These are phyloP conservation scores for Sungouiozyma ichnusensis DNA, from an alignment of 805 yeast species.

Conservation along the genomic window DNA sequence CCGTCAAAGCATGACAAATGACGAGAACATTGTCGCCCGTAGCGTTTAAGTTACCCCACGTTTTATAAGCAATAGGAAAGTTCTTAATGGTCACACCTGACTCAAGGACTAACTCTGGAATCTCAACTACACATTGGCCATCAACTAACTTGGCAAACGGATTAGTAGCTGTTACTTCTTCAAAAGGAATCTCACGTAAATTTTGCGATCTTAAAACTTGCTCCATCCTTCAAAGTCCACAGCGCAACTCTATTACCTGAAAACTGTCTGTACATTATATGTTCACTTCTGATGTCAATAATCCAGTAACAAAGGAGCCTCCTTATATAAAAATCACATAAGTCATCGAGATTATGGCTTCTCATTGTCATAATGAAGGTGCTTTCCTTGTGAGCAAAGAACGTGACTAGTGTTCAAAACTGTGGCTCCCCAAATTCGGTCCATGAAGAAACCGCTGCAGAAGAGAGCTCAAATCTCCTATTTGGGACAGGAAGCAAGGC, in stretches of 20 bases:
- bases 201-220: conserved; percentile 10
- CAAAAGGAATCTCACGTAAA: conserved; percentile 11
- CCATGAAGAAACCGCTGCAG: background rate
- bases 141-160: conserved; percentile 60
- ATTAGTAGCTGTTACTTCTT: conserved; percentile 32
- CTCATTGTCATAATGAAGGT: no score
- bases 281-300: background rate
- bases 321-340: no score
- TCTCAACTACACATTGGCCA: conserved; percentile 66
- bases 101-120: conserved; percentile 68
- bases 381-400: background rate
- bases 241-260: no score
- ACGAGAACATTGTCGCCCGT: conserved; percentile 66
- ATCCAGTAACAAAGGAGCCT: no score
- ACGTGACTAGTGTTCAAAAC: background rate
- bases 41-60: conserved; percentile 82
- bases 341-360: no score
- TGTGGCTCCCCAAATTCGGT: background rate
- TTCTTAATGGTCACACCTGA: conserved; percentile 61
- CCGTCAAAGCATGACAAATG: conserved; percentile 94
- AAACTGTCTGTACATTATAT: no score
- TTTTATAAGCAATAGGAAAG: conserved; percentile 89
- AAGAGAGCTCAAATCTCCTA: background rate
- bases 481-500: no score
- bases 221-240: conserved; percentile 5